Evolutionary conservation across 768 basidiomycete genomes (phyloP), one percentile per base, ranked within the genome.

Genomic region (Tubosaeta sp.): DNA sequence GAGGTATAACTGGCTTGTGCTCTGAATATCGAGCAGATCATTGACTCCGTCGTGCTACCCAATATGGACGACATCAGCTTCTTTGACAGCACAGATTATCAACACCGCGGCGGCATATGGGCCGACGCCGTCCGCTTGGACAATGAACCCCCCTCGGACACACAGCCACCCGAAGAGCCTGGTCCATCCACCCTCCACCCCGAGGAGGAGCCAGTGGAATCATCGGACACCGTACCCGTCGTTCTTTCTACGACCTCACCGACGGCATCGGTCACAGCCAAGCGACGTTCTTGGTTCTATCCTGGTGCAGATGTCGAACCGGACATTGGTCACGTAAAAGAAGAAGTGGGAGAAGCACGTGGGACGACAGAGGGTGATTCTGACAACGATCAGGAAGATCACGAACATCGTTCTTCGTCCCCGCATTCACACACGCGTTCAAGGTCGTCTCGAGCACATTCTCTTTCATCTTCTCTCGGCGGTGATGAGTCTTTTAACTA

Each of bases 41-140:
- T 83, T 60, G 95, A 99, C 59, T 94, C 94, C 0, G 81, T 98
- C 17, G 97, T 99, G 17, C 72, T 95, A 66, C 97, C 97, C 6
- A 91, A 97, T 71, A 97, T 97, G 93, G 97, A 99, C 67, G 97
- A 99, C 62, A 88, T 98, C 53, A 78, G 94, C 12, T 97, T 94
- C 78, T 98, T 95, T 66, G 88, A 97, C 67, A 95, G 88, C 33
- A 62, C 63, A 4, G 60, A 65, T 3, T 85, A 80, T 60, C 60
- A 64, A 46, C 84, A 80, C 52, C 84, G 95, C 34, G 95, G 95
- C 42, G 95, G 95, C 7, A 88, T 99, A 57, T 98, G 88, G 81
- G 76, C 82, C 8, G 90, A 93, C 57, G 86, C 93, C 8, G 77
- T 72, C 4, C 76, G 85, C 29, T 71, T 60, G 27, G 76, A 76